Evolutionary conservation across 2,329 filamentous ascomycete species (phyloP).

Genomic region (Pseudocercospora macadamiae): DNA sequence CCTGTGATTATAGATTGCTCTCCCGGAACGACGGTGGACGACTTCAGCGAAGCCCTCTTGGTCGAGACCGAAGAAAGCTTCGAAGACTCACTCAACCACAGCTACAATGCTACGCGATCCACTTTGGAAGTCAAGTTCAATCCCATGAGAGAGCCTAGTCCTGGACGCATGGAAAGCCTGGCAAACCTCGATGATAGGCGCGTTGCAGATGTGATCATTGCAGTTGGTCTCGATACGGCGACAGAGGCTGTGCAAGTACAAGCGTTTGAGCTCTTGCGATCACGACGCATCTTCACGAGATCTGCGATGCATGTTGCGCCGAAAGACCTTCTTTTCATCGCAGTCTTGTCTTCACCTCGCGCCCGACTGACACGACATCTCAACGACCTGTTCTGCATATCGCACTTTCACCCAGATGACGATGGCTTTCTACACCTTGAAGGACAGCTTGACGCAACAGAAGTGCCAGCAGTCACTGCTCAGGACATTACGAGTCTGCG

Average conservation of each 20-base stretch:
- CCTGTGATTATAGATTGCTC: conserved; percentile 74
- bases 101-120: conserved; percentile 9
- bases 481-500: conserved; percentile 62
- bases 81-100: background rate
- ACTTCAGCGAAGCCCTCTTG: conserved; percentile 75
- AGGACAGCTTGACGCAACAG: conserved; percentile 44
- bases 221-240: conserved; percentile 75
- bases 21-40: conserved; percentile 73
- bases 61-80: conserved; percentile 30
- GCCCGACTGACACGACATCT: conserved; percentile 47
- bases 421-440: conserved; percentile 78
- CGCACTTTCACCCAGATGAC: conserved; percentile 75
- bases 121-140: conserved; percentile 21
- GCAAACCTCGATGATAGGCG: conserved; percentile 50
- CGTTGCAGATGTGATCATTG: conserved; percentile 82
- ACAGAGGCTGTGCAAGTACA: conserved; percentile 81
- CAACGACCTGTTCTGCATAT: conserved; percentile 85
- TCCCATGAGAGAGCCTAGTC: conserved; percentile 15
- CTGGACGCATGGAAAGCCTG: conserved; percentile 16
- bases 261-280: conserved; percentile 74
- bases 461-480: conserved; percentile 31
- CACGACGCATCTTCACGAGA: conserved; percentile 74
- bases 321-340: conserved; percentile 77
- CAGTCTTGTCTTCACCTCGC: conserved; percentile 55
- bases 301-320: conserved; percentile 74